phyloP scores from a whole-genome alignment of 805 yeast species.

The Kodamaea lidongshanica region DNA sequence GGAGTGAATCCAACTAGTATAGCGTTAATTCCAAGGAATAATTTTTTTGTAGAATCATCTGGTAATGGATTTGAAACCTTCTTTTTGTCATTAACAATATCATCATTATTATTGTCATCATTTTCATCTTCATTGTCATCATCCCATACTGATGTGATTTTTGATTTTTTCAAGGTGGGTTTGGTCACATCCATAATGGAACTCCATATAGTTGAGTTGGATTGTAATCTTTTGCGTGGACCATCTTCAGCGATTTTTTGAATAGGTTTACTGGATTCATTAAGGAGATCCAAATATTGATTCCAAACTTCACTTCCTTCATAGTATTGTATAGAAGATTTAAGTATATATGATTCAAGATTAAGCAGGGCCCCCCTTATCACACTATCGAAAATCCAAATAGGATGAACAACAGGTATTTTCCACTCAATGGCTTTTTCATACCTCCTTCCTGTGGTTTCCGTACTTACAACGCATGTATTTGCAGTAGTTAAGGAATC shows the following conservation, averaged over 20 bases:
- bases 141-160: conserved; percentile 23
- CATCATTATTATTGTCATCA: conserved; percentile 14
- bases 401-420: conserved; percentile 46
- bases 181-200: conserved; percentile 33
- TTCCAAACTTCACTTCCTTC: conserved; percentile 37
- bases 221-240: conserved; percentile 12
- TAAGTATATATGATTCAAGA: conserved; percentile 34
- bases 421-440: conserved; percentile 48
- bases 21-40: conserved; percentile 43
- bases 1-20: conserved; percentile 35
- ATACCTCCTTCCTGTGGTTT: conserved; percentile 46
- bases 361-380: conserved; percentile 40
- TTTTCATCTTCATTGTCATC: conserved; percentile 10
- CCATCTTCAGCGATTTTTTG: conserved; percentile 3
- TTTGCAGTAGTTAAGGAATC: conserved; percentile 44
- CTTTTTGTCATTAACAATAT: conserved; percentile 8
- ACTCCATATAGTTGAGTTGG: conserved; percentile 36
- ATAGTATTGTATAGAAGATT: conserved; percentile 11
- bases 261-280: conserved; percentile 3
- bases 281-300: conserved; percentile 11
- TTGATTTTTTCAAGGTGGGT: conserved; percentile 9
- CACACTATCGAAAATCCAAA: conserved; percentile 43
- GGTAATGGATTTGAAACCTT: too few relatives aligned
- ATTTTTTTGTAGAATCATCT: conserved; percentile 8
- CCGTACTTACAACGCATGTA: conserved; percentile 45